Evolutionary conservation across 495 filamentous ascomycete species (phyloP).

Genomic region (Antarctomyces pellizariae): DNA sequence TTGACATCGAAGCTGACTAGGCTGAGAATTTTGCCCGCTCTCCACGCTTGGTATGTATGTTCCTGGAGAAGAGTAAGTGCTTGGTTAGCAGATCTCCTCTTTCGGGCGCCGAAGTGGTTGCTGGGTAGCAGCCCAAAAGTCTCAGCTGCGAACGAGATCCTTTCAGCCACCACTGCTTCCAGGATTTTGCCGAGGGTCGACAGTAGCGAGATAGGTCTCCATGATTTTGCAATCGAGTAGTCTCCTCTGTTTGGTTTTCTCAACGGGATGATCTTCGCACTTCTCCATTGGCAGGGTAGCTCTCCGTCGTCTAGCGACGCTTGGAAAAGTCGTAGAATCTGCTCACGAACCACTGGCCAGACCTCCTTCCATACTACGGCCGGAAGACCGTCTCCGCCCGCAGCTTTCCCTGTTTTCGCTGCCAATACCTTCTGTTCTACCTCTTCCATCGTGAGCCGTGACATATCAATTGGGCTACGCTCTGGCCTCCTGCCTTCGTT

Average conservation of each 20-base stretch:
- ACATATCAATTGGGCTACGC: conserved; percentile 5
- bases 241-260: not conserved
- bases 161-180: not conserved
- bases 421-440: conserved; percentile 6
- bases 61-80: conserved; percentile 8
- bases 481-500: conserved; percentile 1
- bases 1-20: conserved; percentile 19
- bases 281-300: conserved; percentile 8
- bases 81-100: conserved; percentile 7
- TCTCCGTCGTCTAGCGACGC: conserved; percentile 4
- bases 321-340: conserved; percentile 7
- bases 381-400: conserved; percentile 10
- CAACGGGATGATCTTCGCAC: conserved; percentile 7
- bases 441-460: conserved; percentile 8
- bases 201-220: conserved; percentile 5
- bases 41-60: conserved; percentile 12
- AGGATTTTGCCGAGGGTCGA: conserved; percentile 5
- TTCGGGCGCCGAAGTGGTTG: conserved; percentile 10
- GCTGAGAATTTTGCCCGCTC: conserved; percentile 4
- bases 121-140: conserved; percentile 4
- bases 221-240: not conserved
- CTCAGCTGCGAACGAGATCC: conserved; percentile 4
- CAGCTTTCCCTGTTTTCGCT: conserved; percentile 10
- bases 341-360: conserved; percentile 12
- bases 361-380: conserved; percentile 6